A percentile compares a stretch with the other conserved stretches of the same genome.
phyloP scores from a whole-genome alignment of 352 stramenopile species.

The Globisporangium spinosum region DNA sequence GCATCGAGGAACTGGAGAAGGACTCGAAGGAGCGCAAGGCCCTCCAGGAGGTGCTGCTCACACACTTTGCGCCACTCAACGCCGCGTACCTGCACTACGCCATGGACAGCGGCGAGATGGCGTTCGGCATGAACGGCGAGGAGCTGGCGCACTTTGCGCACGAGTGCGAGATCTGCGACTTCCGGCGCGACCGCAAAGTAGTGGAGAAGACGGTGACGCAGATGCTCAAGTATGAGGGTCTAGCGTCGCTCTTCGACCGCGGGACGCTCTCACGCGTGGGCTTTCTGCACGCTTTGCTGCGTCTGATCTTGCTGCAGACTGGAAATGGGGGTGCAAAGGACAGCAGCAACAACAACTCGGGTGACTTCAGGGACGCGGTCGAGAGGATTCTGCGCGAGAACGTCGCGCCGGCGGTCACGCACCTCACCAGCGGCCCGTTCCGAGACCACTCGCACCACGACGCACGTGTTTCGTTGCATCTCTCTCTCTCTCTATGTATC shows the following conservation, averaged over 20 bases:
- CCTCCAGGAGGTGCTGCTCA: slow-evolving; percentile 55
- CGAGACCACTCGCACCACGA: slow-evolving; percentile 74
- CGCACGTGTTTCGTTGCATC: slow-evolving; percentile 26
- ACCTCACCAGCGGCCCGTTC: slow-evolving; percentile 66
- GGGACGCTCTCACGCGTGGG: slow-evolving; percentile 59
- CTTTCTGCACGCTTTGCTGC: slow-evolving; percentile 65
- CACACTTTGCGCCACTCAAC: slow-evolving; percentile 51
- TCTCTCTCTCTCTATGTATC: background rate
- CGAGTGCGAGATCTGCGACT: slow-evolving; percentile 52
- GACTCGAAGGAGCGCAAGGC: slow-evolving; percentile 43
- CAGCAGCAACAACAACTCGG: slow-evolving; percentile 17
- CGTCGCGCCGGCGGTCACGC: slow-evolving; percentile 45
- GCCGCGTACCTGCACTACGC: slow-evolving; percentile 77
- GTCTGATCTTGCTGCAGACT: slow-evolving; percentile 25
- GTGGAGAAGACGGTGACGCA: slow-evolving; percentile 42
- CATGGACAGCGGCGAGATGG: slow-evolving; percentile 51
- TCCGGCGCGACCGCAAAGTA: slow-evolving; percentile 27
- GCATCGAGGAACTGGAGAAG: slow-evolving; percentile 48
- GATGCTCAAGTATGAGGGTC: slow-evolving; percentile 31
- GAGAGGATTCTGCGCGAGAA: slow-evolving; percentile 42
- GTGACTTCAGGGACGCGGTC: slow-evolving; percentile 27
- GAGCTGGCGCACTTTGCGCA: slow-evolving; percentile 78
- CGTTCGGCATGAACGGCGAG: slow-evolving; percentile 59
- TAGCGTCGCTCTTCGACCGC: slow-evolving; percentile 50
- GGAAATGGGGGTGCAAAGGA: slow-evolving; percentile 13